A percentile compares a stretch with the other conserved stretches of the same genome.
phyloP scores from a whole-genome alignment of 345 rosid species.

The Arabidopsis suecica region DNA sequence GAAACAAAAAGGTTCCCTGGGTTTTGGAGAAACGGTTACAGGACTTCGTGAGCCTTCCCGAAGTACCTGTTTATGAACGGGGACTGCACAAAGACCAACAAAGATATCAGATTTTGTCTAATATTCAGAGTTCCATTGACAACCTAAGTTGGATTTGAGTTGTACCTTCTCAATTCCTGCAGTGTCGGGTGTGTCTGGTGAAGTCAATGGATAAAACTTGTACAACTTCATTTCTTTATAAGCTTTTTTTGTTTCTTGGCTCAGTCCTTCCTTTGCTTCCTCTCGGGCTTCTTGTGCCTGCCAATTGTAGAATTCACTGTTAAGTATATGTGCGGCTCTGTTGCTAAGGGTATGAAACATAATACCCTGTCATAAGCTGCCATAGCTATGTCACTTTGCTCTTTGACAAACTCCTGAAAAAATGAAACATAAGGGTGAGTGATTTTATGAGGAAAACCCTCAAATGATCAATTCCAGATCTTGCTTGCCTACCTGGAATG shows the following conservation, averaged over 20 bases:
- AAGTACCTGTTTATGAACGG: slow-evolving; percentile 30
- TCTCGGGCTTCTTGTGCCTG: slow-evolving; percentile 80
- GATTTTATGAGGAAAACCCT: background rate
- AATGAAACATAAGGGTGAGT: background rate
- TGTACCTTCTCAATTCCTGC: slow-evolving; percentile 31
- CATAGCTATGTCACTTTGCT: slow-evolving; percentile 65
- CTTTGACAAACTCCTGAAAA: slow-evolving; percentile 73
- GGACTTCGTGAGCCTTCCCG: slow-evolving; percentile 26
- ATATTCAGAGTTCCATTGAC: background rate
- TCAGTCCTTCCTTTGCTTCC: slow-evolving; percentile 69
- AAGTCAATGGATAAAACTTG: slow-evolving; percentile 83
- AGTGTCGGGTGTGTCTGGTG: slow-evolving; percentile 64
- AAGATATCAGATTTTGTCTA: background rate
- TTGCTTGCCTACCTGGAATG: slow-evolving; percentile 58
- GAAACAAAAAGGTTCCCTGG: slow-evolving; percentile 12
- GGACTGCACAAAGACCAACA: slow-evolving; percentile 21
- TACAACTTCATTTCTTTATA: slow-evolving; percentile 68
- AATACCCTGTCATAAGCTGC: slow-evolving; percentile 72
- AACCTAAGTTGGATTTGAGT: background rate
- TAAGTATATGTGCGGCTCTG: background rate
- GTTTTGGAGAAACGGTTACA: slow-evolving; percentile 3
- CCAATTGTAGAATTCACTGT: slow-evolving; percentile 2
- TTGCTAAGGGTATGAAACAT: slow-evolving; percentile 1
- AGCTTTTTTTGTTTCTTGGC: slow-evolving; percentile 64
- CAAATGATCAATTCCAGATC: background rate